Base-by-base conservation (phyloP, 176 grass and related monocot genomes). In the Alloteropsis semialata region DNA sequence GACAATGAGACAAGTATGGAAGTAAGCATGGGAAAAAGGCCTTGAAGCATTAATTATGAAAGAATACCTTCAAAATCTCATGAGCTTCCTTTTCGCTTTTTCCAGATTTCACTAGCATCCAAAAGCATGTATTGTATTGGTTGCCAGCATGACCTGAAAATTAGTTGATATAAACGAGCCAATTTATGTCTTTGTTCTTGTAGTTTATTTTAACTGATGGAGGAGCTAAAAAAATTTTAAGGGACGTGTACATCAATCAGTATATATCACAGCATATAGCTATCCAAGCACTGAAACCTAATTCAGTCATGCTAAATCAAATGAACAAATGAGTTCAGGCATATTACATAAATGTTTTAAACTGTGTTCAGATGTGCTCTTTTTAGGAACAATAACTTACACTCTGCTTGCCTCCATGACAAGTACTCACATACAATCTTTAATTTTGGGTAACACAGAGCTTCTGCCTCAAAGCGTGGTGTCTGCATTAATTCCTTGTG, bases 71-170 rank as follows among this genome's bases (percentile, higher is more conserved):
- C 11, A 97, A 64, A 72, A 80, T 82, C 30, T 87, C 83, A 53
- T 94, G 90, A 77, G 94, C 89, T 87, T 92, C 92, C 57, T 68
- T 84, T 77, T 92, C 76, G 3, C 87, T 80, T 88, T 90, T 92
- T 72, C 94, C 94, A 72, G 89, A 97, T 69, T 94, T 97, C 60
- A 97, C 85, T 76, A 97, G 67, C 92, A 92, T 90, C 92, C 94
- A 97, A 32, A 97, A 96, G 42, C 89, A 94, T 80, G 89, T 94
- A 69, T 85, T 94, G 70, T 94, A 94, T 81, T 97, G 94, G 82
- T 97, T 97, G 72, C 76, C 73, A 65, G 77, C 84, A 28, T 97
- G 94, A 80, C 94, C 94, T 97, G 41, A 75, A 87, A 86, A 81
- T 75, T 49, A 28, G 63, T 16, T 5, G 45, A 58, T 19, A 28